Base-by-base conservation (phyloP, 2,329 filamentous ascomycete species). In the Phyllachora maydis region DNA sequence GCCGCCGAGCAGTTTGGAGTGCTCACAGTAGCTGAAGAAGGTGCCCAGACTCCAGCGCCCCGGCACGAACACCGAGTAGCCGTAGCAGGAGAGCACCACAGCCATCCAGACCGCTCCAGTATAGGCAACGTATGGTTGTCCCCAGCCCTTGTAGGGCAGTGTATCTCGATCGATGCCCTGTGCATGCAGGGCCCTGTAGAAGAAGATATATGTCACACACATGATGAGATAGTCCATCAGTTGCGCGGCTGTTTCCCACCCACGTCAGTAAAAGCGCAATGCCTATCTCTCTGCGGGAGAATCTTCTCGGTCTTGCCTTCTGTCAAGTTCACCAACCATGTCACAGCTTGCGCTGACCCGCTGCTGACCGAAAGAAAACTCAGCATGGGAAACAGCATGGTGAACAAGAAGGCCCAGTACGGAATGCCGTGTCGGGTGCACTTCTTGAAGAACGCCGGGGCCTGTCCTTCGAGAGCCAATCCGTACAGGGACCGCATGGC, bases 291-390 rank as follows among this genome's bases (percentile, higher is more conserved):
- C n/a, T n/a, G n/a, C n/a, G n/a, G n/a, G n/a, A n/a, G n/a, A n/a
- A n/a, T n/a, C n/a, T n/a, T n/a, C n/a, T n/a, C n/a, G n/a, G n/a
- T n/a, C n/a, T n/a, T n/a, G n/a, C n/a, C n/a, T n/a, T 63, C 66
- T 19, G 66, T 46, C 32, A 73, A 46, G 39, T 59, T 65, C 31
- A 65, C 52, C 28, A 72, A 57, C 62, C 65, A 72, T 14, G 49
- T 50, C 33, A 73, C 44, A 5, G 71, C 68, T 19, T 60, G 52
- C 3, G 60, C 50, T 1, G 64, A 52, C 26, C 47, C 42, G 34
- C 54, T 56, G 17, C 54, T 62, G 20, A 72, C 51, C 35, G 69
- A 61, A 31, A 73, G 40, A 43, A 76, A 75, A 6, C 62, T 61
- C 15, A 77, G 46, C 18, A 74, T 53, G 2, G 65, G 59, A 37